Base-by-base conservation (phyloP, 176 grass and related monocot genomes). In the Tillandsia fasciculata region DNA sequence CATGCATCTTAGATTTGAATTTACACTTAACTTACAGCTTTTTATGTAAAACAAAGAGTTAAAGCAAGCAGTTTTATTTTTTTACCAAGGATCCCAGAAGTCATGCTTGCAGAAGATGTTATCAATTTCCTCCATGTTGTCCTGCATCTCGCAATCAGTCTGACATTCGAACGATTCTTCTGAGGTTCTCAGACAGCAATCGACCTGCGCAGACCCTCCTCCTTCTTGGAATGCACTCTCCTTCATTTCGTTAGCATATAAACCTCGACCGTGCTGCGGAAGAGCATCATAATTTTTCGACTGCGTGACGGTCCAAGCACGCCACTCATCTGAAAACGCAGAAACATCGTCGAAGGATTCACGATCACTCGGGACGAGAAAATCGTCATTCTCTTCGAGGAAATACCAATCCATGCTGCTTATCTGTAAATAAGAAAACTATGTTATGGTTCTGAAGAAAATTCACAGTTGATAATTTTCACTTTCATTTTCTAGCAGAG, bases 31-130 rank as follows among this genome's bases (percentile, higher is more conserved):
- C 33, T 6, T 42, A 7, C 33, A 42, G 4, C 33, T 42, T 42
- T 42, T 42, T 7, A 42, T 59, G 54, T 18, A 59, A 17, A 59
- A 14, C 14, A 59, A 59, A 20, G 15, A 18, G 24, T 24, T 24
- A 24, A 24, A 24, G 24, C 24, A 24, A 24, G 24, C 24, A 24
- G 1, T 24, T 24, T 24, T 24, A 24, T 24, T 24, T 24, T 24
- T 24, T 57, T 7, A 15, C 53, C n/a, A 57, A 61, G 56, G 22
- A 61, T 61, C 56, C 33, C 65, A 49, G 15, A 48, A 67, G 7
- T 48, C 0, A n/a, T 48, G 27, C 28, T n/a, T 67, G 27, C 48
- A 87, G 77, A 87, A 87, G 9, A 87, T 80, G 56, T 87, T 80
- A 48, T 83, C 74, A 14, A 74, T 73, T 27, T 24, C 73, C 14